These are phyloP conservation scores for Lipomyces kockii DNA, from an alignment of 805 yeast genomes.

Conservation along the genomic window DNA sequence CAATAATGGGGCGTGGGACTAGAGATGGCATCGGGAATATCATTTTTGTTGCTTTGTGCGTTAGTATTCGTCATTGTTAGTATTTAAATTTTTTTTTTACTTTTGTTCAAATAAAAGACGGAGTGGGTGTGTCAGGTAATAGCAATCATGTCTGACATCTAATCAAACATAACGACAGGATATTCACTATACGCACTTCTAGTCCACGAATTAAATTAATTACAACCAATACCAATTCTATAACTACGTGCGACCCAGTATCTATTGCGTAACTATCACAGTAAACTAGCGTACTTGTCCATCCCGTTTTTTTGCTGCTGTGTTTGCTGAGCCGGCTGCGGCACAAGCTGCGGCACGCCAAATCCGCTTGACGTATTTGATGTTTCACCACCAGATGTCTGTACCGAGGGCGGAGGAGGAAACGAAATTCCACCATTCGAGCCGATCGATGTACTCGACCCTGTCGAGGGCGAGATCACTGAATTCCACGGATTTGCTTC, in stretches of 20 bases:
- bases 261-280: conserved; percentile 7
- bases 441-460: not conserved
- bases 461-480: conserved; percentile 3
- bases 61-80: not conserved
- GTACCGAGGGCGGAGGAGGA: not conserved
- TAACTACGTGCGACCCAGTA: not conserved
- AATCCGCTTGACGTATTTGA: not conserved
- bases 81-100: not conserved
- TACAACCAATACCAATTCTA: not conserved
- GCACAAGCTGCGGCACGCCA: conserved; percentile 22
- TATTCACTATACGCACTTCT: not conserved
- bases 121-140: not conserved
- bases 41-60: not conserved
- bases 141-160: not conserved
- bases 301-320: conserved; percentile 10
- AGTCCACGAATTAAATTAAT: not conserved
- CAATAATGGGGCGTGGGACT: not conserved
- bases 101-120: not conserved
- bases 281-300: conserved; percentile 31
- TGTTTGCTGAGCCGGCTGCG: conserved; percentile 12
- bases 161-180: not conserved
- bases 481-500: conserved; percentile 20
- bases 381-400: not conserved
- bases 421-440: not conserved
- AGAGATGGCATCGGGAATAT: not conserved